Evolutionary conservation across 164 flowering plant genomes (phyloP), one percentile per base, ranked within the genome.

Genomic region (Magnolia sinica): DNA sequence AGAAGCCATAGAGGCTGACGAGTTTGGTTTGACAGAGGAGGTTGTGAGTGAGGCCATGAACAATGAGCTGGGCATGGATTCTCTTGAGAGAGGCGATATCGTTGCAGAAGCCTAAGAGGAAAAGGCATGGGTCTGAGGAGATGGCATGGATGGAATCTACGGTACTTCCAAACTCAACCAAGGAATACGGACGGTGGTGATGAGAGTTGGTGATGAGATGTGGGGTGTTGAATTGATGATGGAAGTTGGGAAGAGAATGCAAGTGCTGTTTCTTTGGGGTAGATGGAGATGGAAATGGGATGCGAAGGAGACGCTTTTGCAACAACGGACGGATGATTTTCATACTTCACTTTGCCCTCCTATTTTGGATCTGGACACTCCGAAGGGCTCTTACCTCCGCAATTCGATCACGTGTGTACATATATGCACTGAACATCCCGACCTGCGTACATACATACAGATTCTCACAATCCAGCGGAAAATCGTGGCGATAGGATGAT

Each of bases 1-100:
- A 85, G 0, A 81, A 77, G 29, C 91, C 92, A 51, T 91, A 92
- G 77, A 87, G 29, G 59, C 90, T 85, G 37, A 90, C 83, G 37
- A 93, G 61, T 80, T 90, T 92, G 49, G 91, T 91, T 19, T 79
- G 77, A 67, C 79, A 79, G 2, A 79, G 75, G 69, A 86, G 82
- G 69, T 86, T 83, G 10, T 78, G 73, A 2, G 78, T 22, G 19
- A 88, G 64, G 22, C 97, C 93, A 18, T 83, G 75, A n/a, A 86
- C 82, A 23, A 88, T 74, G 68, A 92, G 76, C 70, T 85, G 78
- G 58, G 80, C 83, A 69, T 91, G 96, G 37, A 81, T 24, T 55
- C 66, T 77, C 77, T 74, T 76, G 52, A 91, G 88, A 58, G 88
- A 82, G 51, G 13, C n/a, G n/a, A 83, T 50, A 77, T 77, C 82